Percentiles rank a stretch among this genome's conserved stretches.
Conservation (phyloP, 805 yeast genomes). For the Starmerella davenportii region DNA sequence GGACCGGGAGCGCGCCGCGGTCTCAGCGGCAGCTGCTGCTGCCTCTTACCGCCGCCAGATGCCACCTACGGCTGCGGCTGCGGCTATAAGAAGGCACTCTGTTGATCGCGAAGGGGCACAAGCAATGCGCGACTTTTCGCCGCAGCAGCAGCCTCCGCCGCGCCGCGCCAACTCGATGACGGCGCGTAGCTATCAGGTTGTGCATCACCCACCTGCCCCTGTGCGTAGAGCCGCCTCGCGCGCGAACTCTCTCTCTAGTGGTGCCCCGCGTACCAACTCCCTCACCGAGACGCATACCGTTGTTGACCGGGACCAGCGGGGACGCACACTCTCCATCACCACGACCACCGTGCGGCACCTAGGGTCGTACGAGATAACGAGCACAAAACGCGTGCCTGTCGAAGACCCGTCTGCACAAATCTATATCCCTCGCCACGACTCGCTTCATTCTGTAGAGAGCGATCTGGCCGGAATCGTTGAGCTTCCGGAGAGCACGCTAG, state of each 20-base stretch:
- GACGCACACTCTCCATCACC: constrained; percentile 23
- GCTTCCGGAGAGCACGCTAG: constrained; percentile 8
- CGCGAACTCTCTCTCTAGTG: constrained; percentile 5
- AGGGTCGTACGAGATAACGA: constrained; percentile 24
- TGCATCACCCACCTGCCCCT: constrained; percentile 2
- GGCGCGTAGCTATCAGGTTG: constrained; percentile 7
- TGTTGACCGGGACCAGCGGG: constrained; percentile 18
- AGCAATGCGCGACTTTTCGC: constrained; percentile 14
- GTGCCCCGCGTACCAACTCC: constrained; percentile 14
- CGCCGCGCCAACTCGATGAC: constrained; percentile 17
- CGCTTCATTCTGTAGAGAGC: constrained; percentile 12
- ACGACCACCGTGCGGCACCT: constrained; percentile 23
- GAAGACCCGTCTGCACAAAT: background rate
- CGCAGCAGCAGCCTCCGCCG: constrained; percentile 1
- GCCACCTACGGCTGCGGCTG: constrained; percentile 23
- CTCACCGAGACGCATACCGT: constrained; percentile 18
- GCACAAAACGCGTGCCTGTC: constrained; percentile 19
- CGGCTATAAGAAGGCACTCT: constrained; percentile 23
- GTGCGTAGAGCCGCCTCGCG: constrained; percentile 9
- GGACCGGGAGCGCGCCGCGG: constrained; percentile 23
- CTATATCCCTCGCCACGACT: constrained; percentile 1
- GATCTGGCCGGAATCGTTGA: constrained; percentile 15
- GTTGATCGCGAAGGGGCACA: constrained; percentile 16
- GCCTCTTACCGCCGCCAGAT: constrained; percentile 14
- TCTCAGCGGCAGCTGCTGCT: constrained; percentile 48